Evolutionary conservation across 1,284 basidiomycete species (phyloP).

Genomic region (Anthracocystis walkeri): DNA sequence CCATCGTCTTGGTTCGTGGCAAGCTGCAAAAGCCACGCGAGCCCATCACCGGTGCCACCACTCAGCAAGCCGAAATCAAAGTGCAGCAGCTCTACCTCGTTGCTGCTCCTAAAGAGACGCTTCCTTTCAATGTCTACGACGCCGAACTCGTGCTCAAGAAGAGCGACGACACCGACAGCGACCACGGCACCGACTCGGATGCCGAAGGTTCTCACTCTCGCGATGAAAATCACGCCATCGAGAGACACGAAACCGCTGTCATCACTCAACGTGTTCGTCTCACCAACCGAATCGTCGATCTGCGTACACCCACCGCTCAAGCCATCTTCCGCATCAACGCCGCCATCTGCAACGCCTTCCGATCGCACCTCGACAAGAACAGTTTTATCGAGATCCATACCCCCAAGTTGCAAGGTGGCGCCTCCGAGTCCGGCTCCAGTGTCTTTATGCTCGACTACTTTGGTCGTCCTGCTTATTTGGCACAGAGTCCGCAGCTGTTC

Average conservation of each 20-base stretch:
- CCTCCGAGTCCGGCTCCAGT: slow-evolving; percentile 63
- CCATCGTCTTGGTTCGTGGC: slow-evolving; percentile 61
- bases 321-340: slow-evolving; percentile 66
- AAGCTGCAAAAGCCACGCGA: slow-evolving; percentile 57
- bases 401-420: slow-evolving; percentile 66
- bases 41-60: slow-evolving; percentile 57
- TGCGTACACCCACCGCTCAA: slow-evolving; percentile 63
- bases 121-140: slow-evolving; percentile 66
- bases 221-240: slow-evolving; percentile 42
- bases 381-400: slow-evolving; percentile 66
- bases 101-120: slow-evolving; percentile 46
- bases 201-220: slow-evolving; percentile 17
- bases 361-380: slow-evolving; percentile 55
- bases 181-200: slow-evolving; percentile 28
- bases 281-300: slow-evolving; percentile 63
- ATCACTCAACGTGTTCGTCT: slow-evolving; percentile 62
- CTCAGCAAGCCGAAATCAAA: slow-evolving; percentile 59
- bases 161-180: slow-evolving; percentile 43
- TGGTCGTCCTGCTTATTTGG: slow-evolving; percentile 64
- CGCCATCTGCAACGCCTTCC: slow-evolving; percentile 60
- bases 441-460: slow-evolving; percentile 68
- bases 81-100: slow-evolving; percentile 61
- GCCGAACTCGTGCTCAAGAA: slow-evolving; percentile 57
- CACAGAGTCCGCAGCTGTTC: slow-evolving; percentile 65
- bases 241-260: slow-evolving; percentile 39